These are phyloP conservation scores for Penicillium coffeae DNA, from an alignment of 495 filamentous ascomycete species.

Conservation along the genomic window DNA sequence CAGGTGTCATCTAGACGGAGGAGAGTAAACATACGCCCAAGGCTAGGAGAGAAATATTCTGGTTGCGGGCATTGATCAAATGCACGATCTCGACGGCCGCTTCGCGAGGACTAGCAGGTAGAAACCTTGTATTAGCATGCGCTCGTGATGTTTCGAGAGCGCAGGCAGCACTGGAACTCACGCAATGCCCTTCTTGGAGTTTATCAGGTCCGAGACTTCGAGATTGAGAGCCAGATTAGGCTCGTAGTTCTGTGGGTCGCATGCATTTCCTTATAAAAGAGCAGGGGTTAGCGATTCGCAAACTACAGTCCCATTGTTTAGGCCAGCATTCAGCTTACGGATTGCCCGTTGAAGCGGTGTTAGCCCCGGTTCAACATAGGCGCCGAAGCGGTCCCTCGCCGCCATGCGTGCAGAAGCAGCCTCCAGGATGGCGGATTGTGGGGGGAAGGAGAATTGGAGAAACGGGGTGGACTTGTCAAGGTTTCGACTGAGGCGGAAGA, in stretches of 20 bases:
- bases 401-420: conserved; percentile 93
- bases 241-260: conserved; percentile 94
- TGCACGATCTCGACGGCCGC: conserved; percentile 91
- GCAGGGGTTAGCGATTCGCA: conserved; percentile 3
- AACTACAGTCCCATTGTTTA: background rate
- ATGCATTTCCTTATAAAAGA: conserved; percentile 66
- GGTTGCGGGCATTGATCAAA: conserved; percentile 92
- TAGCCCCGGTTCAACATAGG: conserved; percentile 69
- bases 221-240: conserved; percentile 94
- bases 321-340: conserved; percentile 45
- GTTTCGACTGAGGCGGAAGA: conserved; percentile 8
- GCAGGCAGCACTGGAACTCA: conserved; percentile 36
- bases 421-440: conserved; percentile 61
- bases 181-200: conserved; percentile 95
- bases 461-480: background rate
- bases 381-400: conserved; percentile 90
- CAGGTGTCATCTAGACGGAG: conserved; percentile 11
- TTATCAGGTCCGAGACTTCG: conserved; percentile 95
- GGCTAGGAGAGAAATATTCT: conserved; percentile 88
- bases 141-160: conserved; percentile 3
- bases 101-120: conserved; percentile 69
- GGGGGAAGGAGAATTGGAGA: conserved; percentile 2
- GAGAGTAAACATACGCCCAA: conserved; percentile 52
- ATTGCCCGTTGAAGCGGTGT: conserved; percentile 93
- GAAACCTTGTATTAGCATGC: conserved; percentile 12